A percentile compares a stretch with the other conserved stretches of the same genome.
phyloP scores from a whole-genome alignment of 352 stramenopile genomes.

The Phytophthora pistaciae region DNA sequence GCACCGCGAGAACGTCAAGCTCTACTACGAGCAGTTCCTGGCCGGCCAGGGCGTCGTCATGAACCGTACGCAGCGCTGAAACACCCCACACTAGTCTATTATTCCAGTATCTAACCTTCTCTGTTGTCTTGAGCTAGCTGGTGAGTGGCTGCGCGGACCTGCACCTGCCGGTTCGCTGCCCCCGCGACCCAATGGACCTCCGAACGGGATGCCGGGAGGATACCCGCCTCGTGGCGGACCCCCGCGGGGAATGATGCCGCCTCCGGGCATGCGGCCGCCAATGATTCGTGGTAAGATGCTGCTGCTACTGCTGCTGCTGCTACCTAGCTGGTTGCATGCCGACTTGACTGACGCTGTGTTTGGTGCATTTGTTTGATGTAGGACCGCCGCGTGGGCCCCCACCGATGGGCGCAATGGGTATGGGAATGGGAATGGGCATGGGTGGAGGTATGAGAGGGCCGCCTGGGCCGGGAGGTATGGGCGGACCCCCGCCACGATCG shows the following conservation, averaged over 20 bases:
- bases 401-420: conserved; percentile 45
- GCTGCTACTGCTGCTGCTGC: conserved; percentile 3
- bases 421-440: conserved; percentile 42
- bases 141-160: conserved; percentile 73
- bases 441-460: conserved; percentile 45
- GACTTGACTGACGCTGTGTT: not conserved
- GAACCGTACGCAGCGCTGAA: conserved; percentile 59
- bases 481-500: conserved; percentile 55
- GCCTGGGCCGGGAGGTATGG: conserved; percentile 34
- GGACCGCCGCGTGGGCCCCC: conserved; percentile 63
- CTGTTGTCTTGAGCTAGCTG: conserved; percentile 47
- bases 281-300: conserved; percentile 59
- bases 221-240: conserved; percentile 73
- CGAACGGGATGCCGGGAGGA: conserved; percentile 55
- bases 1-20: conserved; percentile 95
- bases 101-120: not conserved
- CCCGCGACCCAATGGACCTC: conserved; percentile 47
- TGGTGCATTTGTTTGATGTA: conserved; percentile 6
- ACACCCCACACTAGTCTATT: not conserved
- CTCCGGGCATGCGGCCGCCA: conserved; percentile 76
- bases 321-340: not conserved
- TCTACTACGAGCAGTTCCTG: conserved; percentile 93
- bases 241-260: conserved; percentile 81
- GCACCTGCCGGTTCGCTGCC: conserved; percentile 50
- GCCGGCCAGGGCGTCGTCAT: conserved; percentile 81